Base-by-base conservation (phyloP, 129 eudicot genomes). In the Heracleum sosnowskyi region DNA sequence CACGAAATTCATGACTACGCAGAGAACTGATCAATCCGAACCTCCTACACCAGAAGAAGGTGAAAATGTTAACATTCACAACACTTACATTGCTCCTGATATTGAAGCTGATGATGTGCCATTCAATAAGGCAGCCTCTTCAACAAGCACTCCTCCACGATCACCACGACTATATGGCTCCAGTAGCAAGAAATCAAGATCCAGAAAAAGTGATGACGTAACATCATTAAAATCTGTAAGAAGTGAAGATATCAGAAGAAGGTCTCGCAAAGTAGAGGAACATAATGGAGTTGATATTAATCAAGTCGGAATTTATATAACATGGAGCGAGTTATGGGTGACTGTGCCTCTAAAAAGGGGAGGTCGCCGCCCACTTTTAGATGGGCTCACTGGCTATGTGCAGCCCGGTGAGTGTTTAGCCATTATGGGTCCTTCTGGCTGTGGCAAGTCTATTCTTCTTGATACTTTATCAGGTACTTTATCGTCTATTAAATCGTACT, bases 381-480 rank as follows among this genome's bases (percentile, higher is more conserved):
- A 86, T 75, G 88, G 83, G 42, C 82, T 81, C 36, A 79, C 82
- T 4, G 89, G 91, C 31, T 85, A 85, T 57, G 91, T 86, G 4
- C 64, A 82, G 40, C 92, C 89, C 6, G 86, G 92, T 2, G 86
- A 86, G 84, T 83, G 84, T 42, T 82, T 88, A 44, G 89, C 92
- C 11, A 86, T 88, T 37, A 88, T 88, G 92, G 92, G 92, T 76
- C 92, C 92, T 74, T 88, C 92, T 13, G 92, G 89, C 26, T 85
- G 86, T 4, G 91, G 89, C 47, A 88, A 88, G 75, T 88, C 91
- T 49, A 85, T 89, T 7, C 92, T 88, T 42, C 87, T 88, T 78
- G 89, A 86, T 47, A 82, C 92, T 35, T 73, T 88, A 6, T 35
- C 76, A 72, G 76, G 76, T 72, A 69, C 72, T 64, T 28, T 26